Evolutionary conservation across 2,329 filamentous ascomycete genomes (phyloP), one percentile per base, ranked within the genome.

Genomic region (Exophiala xenobiotica): DNA sequence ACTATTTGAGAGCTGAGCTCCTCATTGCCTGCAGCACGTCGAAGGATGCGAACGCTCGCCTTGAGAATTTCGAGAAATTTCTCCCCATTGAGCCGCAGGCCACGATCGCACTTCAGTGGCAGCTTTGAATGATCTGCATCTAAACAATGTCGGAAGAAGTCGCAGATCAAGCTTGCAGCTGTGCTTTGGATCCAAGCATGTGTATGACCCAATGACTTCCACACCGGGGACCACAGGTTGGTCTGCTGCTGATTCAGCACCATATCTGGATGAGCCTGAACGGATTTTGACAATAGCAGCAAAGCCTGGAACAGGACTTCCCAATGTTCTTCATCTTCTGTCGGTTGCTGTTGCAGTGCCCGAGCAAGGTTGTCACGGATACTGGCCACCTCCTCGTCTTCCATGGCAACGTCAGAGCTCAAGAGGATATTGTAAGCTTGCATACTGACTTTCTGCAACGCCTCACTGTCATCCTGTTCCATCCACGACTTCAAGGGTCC

Each of bases 351-450:
- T 2, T 40, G 26, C 11, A 60, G 51, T 7, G 48, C 42, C 18
- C 35, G 35, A 8, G 53, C 27, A 9, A 60, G 22, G n/a, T 23
- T 50, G 24, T 49, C 39, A 7, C 49, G 53, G 23, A 61, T 46
- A 12, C 45, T 31, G 8, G 14, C 22, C 14, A 61, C 7, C 22
- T 62, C 50, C 2, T 45, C 86, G 53, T 80, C 78, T 53, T 83
- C 83, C 53, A 81, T 82, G 6, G 79, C 74, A 29, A 82, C 81
- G 26, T 79, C 78, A 0, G 80, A 80, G 53, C 93, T 87, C 51
- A 96, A 87, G 68, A 92, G 95, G 44, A 93, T 82, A 1, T 83
- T 80, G 73, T 91, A 96, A 23, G 87, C 82, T 65, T 93, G 87
- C 46, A 96, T 75, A 1, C 86, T 88, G 18, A 92, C 80, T 53